Conservation (phyloP, 352 stramenopile genomes). For the Phytophthora quininea region DNA sequence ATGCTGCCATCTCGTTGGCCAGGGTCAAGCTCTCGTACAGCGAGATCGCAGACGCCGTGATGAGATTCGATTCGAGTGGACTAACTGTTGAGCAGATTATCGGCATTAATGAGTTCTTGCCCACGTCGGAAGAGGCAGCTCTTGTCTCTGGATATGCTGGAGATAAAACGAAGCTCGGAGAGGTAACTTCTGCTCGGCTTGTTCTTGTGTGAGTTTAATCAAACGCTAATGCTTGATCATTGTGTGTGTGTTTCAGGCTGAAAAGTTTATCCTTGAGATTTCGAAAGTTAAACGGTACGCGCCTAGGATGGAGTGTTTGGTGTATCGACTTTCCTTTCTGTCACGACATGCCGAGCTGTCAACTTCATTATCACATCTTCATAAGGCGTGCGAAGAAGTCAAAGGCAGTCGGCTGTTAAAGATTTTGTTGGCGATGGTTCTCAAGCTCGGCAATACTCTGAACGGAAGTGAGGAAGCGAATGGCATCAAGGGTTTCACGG, state of each 20-base stretch:
- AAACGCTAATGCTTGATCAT: constrained; percentile 9
- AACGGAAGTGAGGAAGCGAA: constrained; percentile 91
- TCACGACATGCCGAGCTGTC: constrained; percentile 83
- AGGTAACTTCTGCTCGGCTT: constrained; percentile 46
- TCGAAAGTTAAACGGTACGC: constrained; percentile 75
- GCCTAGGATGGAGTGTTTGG: constrained; percentile 74
- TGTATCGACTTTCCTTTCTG: constrained; percentile 83
- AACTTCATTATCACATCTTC: constrained; percentile 81
- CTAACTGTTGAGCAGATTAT: constrained; percentile 81
- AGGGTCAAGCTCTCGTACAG: constrained; percentile 94
- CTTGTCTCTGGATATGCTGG: constrained; percentile 84
- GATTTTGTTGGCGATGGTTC: constrained; percentile 96
- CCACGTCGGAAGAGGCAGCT: constrained; percentile 91
- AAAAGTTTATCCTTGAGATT: constrained; percentile 92
- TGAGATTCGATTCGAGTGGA: constrained; percentile 65
- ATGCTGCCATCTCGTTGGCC: constrained; percentile 96
- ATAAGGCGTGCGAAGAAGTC: constrained; percentile 93
- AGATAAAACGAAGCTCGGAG: constrained; percentile 64
- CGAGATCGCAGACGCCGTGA: constrained; percentile 82
- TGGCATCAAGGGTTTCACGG: constrained; percentile 94
- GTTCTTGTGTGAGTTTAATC: neutral
- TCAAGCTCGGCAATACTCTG: constrained; percentile 97
- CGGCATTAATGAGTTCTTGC: constrained; percentile 94
- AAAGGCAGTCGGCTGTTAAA: constrained; percentile 93
- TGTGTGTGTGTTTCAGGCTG: constrained; percentile 39